phyloP scores from a whole-genome alignment of 1,284 basidiomycete species.

The Fomitiporia mediterranea region DNA sequence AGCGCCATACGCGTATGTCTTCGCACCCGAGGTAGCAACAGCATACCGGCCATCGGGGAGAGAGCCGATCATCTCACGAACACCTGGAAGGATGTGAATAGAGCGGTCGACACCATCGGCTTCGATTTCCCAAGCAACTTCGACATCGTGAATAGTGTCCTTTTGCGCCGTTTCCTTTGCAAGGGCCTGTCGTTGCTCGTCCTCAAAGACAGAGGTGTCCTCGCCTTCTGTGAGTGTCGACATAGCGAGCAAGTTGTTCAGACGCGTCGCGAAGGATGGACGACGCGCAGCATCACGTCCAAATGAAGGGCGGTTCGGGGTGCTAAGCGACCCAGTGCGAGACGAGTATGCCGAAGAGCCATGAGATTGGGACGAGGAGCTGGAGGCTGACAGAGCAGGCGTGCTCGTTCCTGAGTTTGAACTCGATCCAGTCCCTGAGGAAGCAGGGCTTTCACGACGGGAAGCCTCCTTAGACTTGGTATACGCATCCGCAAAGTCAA shows the following conservation, averaged over 20 bases:
- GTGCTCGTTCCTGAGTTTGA: conserved; percentile 34
- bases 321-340: conserved; percentile 27
- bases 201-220: conserved; percentile 34
- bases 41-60: conserved; percentile 66
- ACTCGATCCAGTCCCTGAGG: conserved; percentile 26
- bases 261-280: conserved; percentile 46
- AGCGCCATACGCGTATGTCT: conserved; percentile 68
- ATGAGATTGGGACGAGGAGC: conserved; percentile 37
- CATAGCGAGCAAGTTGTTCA: conserved; percentile 45
- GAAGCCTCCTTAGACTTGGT: conserved; percentile 18
- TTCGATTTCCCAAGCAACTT: conserved; percentile 53
- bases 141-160: conserved; percentile 30
- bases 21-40: conserved; percentile 74
- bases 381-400: conserved; percentile 37
- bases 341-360: conserved; percentile 36
- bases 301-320: conserved; percentile 26
- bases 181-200: conserved; percentile 35
- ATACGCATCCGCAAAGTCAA: conserved; percentile 70
- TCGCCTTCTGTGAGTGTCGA: conserved; percentile 36
- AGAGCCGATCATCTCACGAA: conserved; percentile 61
- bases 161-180: conserved; percentile 30
- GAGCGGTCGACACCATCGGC: conserved; percentile 60
- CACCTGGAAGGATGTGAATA: conserved; percentile 72
- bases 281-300: conserved; percentile 37
- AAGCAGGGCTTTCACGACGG: conserved; percentile 23